Percentiles rank a stretch among this genome's conserved stretches.
Conservation (phyloP, 768 basidiomycete genomes). For the Zangia roseola region DNA sequence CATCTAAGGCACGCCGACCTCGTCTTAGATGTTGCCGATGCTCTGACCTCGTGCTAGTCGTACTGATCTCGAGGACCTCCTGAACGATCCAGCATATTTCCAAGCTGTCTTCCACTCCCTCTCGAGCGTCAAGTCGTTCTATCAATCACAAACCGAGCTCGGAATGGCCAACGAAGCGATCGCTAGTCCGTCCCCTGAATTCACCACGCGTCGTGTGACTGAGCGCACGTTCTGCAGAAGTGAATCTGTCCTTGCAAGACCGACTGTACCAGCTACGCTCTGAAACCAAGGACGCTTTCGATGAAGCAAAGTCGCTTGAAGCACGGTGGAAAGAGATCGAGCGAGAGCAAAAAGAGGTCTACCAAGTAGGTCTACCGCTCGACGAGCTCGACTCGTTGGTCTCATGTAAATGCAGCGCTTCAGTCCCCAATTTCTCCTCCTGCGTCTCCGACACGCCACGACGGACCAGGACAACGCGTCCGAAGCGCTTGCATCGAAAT, state of each 20-base stretch:
- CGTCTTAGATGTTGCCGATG: neutral
- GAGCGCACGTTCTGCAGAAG: slow-evolving; percentile 44
- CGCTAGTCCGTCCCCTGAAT: slow-evolving; percentile 58
- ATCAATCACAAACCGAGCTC: slow-evolving; percentile 74
- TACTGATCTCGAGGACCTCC: slow-evolving; percentile 87
- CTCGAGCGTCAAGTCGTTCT: slow-evolving; percentile 67
- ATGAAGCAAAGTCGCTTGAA: slow-evolving; percentile 81
- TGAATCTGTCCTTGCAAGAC: slow-evolving; percentile 76
- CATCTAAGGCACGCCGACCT: slow-evolving; percentile 59
- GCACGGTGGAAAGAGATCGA: slow-evolving; percentile 84
- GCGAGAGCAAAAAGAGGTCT: slow-evolving; percentile 83
- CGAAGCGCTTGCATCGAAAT: slow-evolving; percentile 79
- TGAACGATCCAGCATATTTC: slow-evolving; percentile 80
- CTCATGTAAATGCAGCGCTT: slow-evolving; percentile 57
- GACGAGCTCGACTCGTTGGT: neutral
- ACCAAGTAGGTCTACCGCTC: slow-evolving; percentile 57
- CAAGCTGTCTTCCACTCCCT: slow-evolving; percentile 86
- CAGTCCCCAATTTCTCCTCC: slow-evolving; percentile 81
- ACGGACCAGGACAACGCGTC: slow-evolving; percentile 89
- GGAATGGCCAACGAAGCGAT: slow-evolving; percentile 84
- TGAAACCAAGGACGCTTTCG: slow-evolving; percentile 85
- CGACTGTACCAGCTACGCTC: slow-evolving; percentile 70
- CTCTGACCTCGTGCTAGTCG: slow-evolving; percentile 49
- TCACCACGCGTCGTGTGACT: slow-evolving; percentile 1
- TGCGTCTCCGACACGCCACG: slow-evolving; percentile 84